phyloP scores from a whole-genome alignment of 2,329 filamentous ascomycete species.

The Fragosphaeria purpurea region DNA sequence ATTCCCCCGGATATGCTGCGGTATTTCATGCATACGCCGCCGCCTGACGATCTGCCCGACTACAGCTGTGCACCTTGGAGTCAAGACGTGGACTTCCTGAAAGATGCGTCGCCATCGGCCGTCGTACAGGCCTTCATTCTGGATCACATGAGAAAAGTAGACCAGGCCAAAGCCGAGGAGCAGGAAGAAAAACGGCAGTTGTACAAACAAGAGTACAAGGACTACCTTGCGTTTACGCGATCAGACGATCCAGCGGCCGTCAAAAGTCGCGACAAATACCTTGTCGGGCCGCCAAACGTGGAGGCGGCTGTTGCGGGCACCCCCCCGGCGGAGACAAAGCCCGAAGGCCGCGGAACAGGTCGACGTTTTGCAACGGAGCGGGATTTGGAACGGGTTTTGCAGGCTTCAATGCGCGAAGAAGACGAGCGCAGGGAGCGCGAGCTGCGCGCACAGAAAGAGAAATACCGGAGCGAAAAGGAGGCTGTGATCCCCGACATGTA shows the following conservation, averaged over 20 bases:
- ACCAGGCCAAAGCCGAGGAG: slow-evolving; percentile 24
- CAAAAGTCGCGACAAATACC: slow-evolving; percentile 46
- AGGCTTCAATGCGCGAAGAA: slow-evolving; percentile 61
- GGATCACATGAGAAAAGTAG: slow-evolving; percentile 32
- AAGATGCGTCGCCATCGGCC: slow-evolving; percentile 29
- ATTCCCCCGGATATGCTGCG: slow-evolving; percentile 36
- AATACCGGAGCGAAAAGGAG: slow-evolving; percentile 67
- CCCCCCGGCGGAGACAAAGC: slow-evolving; percentile 37
- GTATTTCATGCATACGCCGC: slow-evolving; percentile 43
- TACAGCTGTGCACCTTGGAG: slow-evolving; percentile 38
- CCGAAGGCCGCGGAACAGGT: slow-evolving; percentile 43
- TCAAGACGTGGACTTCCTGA: slow-evolving; percentile 34
- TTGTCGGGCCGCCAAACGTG: slow-evolving; percentile 25
- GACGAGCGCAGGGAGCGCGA: slow-evolving; percentile 62
- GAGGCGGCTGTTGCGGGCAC: slow-evolving; percentile 24
- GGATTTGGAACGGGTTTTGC: slow-evolving; percentile 60
- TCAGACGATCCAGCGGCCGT: slow-evolving; percentile 45
- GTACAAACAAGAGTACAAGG: slow-evolving; percentile 39
- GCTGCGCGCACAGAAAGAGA: slow-evolving; percentile 52
- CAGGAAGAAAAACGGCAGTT: slow-evolving; percentile 29
- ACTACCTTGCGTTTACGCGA: slow-evolving; percentile 45
- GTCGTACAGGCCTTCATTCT: slow-evolving; percentile 36
- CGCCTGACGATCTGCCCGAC: slow-evolving; percentile 42
- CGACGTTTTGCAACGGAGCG: slow-evolving; percentile 60
- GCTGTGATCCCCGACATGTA: slow-evolving; percentile 64